Conservation (phyloP, 192 early-diverging fungal genomes). For the Gaertneriomyces semiglobifer region DNA sequence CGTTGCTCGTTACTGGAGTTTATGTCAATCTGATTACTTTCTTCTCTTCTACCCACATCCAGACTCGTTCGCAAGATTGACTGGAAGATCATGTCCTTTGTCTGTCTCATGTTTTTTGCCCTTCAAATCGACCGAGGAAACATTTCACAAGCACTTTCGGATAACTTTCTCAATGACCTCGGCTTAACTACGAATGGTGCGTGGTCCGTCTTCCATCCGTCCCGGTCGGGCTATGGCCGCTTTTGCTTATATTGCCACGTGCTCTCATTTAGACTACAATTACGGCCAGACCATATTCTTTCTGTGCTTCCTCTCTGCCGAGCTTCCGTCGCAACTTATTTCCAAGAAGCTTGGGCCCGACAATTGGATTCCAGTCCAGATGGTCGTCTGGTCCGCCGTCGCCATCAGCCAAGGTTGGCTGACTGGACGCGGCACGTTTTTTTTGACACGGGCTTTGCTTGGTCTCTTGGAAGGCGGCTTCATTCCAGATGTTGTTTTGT, state of each 20-base stretch:
- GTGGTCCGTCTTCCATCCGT: no score
- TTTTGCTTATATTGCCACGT: no score
- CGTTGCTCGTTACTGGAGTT: not conserved
- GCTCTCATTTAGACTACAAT: constrained; percentile 19
- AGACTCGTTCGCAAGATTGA: constrained; percentile 50
- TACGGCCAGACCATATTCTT: constrained; percentile 49
- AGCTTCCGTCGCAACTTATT: constrained; percentile 51
- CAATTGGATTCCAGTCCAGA: constrained; percentile 52
- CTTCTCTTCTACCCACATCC: not conserved
- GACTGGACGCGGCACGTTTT: constrained; percentile 37
- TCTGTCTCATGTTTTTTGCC: constrained; percentile 54
- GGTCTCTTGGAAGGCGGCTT: constrained; percentile 54
- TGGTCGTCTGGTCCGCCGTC: constrained; percentile 28
- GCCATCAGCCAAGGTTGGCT: constrained; percentile 36
- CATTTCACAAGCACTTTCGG: constrained; percentile 26
- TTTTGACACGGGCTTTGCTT: constrained; percentile 49
- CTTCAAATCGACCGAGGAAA: constrained; percentile 49
- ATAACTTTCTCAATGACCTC: constrained; percentile 44
- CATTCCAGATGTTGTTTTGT: constrained; percentile 47
- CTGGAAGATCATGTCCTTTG: constrained; percentile 38
- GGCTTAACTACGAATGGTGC: constrained; percentile 36
- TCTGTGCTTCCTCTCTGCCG: constrained; percentile 41
- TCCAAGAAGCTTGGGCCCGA: constrained; percentile 49
- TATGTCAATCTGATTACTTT: not conserved
- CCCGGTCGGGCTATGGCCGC: no score